phyloP scores from a whole-genome alignment of 495 filamentous ascomycete species.

The Hypoxylon subgilvum region DNA sequence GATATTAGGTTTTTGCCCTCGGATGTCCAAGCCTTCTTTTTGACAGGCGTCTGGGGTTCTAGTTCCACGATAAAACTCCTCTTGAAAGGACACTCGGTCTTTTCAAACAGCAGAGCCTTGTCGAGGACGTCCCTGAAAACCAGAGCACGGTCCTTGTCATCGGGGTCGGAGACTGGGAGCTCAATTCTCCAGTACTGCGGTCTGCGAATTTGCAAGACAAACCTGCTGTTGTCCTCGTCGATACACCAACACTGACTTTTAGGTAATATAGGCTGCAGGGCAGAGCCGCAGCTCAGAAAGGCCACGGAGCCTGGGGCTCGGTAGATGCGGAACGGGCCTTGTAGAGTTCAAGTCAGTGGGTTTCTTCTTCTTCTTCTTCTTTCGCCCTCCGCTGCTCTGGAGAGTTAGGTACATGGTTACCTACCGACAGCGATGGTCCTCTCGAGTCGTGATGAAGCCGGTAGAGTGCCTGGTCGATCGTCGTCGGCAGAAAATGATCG shows the following conservation, averaged over 20 bases:
- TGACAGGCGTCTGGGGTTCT: constrained; percentile 66
- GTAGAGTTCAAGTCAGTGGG: constrained; percentile 15
- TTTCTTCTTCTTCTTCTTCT: too few species aligned
- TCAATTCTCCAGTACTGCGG: constrained; percentile 91
- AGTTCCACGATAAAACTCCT: constrained; percentile 75
- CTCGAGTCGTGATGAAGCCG: constrained; percentile 78
- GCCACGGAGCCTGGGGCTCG: constrained; percentile 78
- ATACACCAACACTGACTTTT: constrained; percentile 94
- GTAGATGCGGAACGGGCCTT: constrained; percentile 80
- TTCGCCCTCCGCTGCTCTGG: too few species aligned
- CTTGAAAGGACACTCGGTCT: constrained; percentile 84
- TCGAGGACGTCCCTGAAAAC: constrained; percentile 72
- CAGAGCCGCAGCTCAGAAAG: constrained; percentile 81
- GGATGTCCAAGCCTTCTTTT: constrained; percentile 73
- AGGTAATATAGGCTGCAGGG: constrained; percentile 81
- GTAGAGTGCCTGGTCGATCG: constrained; percentile 60
- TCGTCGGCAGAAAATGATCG: constrained; percentile 43
- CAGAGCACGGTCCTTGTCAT: constrained; percentile 64
- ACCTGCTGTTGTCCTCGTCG: constrained; percentile 76
- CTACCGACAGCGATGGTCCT: constrained; percentile 79
- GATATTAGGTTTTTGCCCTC: constrained; percentile 52
- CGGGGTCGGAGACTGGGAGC: constrained; percentile 65
- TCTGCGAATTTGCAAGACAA: constrained; percentile 78
- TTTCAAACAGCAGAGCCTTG: constrained; percentile 79
- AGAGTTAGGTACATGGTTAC: constrained; percentile 28